These are phyloP conservation scores for Colletotrichum sp. DNA, from an alignment of 2,329 filamentous ascomycete species.

Conservation along the genomic window DNA sequence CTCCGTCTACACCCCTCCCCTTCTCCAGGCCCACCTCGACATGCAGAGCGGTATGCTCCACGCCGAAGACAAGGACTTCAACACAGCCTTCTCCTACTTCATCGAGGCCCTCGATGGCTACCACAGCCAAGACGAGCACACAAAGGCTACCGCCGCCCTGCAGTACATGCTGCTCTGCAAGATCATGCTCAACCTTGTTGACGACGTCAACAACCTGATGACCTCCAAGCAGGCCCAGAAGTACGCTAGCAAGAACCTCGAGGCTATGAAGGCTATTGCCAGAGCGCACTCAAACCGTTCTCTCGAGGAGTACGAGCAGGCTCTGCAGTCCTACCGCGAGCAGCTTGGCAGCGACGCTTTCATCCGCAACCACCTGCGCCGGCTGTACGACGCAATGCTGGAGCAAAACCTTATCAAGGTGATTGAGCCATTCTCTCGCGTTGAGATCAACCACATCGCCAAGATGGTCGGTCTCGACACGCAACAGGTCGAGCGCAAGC, in stretches of 20 bases:
- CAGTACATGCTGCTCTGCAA: conserved; percentile 99
- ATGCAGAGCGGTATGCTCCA: conserved; percentile 99
- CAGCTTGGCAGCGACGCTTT: conserved; percentile 95
- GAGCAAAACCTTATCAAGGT: conserved; percentile 99
- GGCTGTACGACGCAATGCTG: conserved; percentile 96
- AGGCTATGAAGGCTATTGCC: conserved; percentile 99
- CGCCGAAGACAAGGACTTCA: conserved; percentile 98
- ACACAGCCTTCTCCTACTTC: conserved; percentile 98
- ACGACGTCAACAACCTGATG: conserved; percentile 96
- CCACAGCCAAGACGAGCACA: conserved; percentile 85
- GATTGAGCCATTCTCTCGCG: conserved; percentile 96
- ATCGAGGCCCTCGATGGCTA: conserved; percentile 99
- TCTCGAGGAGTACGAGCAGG: conserved; percentile 95
- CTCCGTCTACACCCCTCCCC: conserved; percentile 94
- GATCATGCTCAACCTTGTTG: conserved; percentile 97
- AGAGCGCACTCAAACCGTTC: conserved; percentile 95
- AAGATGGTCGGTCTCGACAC: conserved; percentile 98
- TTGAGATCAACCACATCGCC: conserved; percentile 96
- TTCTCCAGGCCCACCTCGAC: conserved; percentile 94
- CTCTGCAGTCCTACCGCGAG: conserved; percentile 87
- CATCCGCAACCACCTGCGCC: conserved; percentile 94
- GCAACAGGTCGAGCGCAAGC: conserved; percentile 95
- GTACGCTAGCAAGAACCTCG: conserved; percentile 93
- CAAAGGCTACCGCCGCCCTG: conserved; percentile 92
- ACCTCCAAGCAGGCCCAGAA: conserved; percentile 95